Evolutionary conservation across 306 rosid genomes (phyloP), one percentile per base, ranked within the genome.

Genomic region (Corylus avellana): DNA sequence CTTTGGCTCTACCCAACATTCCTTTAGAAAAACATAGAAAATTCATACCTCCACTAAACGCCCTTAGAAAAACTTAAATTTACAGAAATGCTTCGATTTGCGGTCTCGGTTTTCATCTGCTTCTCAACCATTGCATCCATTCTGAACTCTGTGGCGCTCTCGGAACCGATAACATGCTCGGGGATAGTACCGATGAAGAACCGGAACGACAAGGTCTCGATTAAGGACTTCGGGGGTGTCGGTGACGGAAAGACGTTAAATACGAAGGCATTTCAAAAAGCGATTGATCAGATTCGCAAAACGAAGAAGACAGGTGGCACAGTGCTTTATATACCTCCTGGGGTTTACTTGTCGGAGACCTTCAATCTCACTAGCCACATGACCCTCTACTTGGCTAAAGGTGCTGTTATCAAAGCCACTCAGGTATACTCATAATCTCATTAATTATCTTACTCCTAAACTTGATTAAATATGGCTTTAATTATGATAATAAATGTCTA

Each of bases 341-440:
- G 98, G 54, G 96, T 89, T 0, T 94, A 85, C 89, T 77, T 92
- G 80, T 89, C 98, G 0, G 94, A 78, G 39, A 89, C 87, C 81
- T 92, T 94, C 66, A 92, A 92, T 49, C 96, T 94, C 82, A 92
- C 98, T 3, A 90, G 92, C 78, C 90, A 84, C 78, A 88, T 94
- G 89, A 92, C 98, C 35, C 98, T 94, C 3, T 84, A 86, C 61
- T 89, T 94, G 67, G 92, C 98, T 50, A 76, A 80, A 55, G 98
- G 92, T 50, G 97, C 98, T 53, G 91, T 94, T 54, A 90, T 92
- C 84, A 88, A 55, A 85, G 97, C 98, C 61, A 86, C 89, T 4
- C 84, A 84, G 98, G 98, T 32, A 32, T 93, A 72, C 48, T 4
- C 37, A 12, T 55, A 62, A 2, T 54, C 0, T 39, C 3, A 20